phyloP scores from a whole-genome alignment of 805 yeast genomes.

The Candida sanyiensis region DNA sequence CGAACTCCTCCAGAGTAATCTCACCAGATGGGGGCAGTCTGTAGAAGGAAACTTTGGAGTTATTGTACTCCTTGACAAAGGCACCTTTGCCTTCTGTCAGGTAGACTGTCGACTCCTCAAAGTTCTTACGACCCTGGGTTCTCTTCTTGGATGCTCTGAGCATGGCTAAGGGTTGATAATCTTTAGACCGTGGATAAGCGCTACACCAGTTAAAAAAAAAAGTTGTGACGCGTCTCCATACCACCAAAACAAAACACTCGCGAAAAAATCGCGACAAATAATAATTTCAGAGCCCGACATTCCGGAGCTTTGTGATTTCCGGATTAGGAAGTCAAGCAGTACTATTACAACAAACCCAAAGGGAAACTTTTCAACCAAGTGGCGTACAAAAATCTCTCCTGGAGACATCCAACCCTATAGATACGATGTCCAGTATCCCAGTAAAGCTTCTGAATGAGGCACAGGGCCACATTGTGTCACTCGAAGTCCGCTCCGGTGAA shows the following conservation, averaged over 20 bases:
- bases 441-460: slow-evolving; percentile 83
- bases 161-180: too few species aligned
- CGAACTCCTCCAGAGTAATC: slow-evolving; percentile 88
- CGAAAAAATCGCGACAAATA: too few species aligned
- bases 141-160: slow-evolving; percentile 71
- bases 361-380: slow-evolving; percentile 3
- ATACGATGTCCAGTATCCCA: slow-evolving; percentile 54
- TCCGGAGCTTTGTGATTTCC: slow-evolving; percentile 6
- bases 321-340: slow-evolving; percentile 10
- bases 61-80: slow-evolving; percentile 38
- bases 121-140: slow-evolving; percentile 67
- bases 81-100: slow-evolving; percentile 29
- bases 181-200: too few species aligned
- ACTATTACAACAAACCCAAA: not conserved
- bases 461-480: slow-evolving; percentile 77
- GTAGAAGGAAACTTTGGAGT: slow-evolving; percentile 69
- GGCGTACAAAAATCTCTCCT: not conserved
- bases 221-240: too few species aligned
- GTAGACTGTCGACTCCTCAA: slow-evolving; percentile 34
- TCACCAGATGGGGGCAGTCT: slow-evolving; percentile 74
- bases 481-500: slow-evolving; percentile 82
- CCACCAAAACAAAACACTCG: too few species aligned
- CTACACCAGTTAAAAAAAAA: too few species aligned
- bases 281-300: too few species aligned
- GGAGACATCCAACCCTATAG: not conserved